phyloP scores from a whole-genome alignment of 441 rosid genomes.

The Bruguiera hainesii region DNA sequence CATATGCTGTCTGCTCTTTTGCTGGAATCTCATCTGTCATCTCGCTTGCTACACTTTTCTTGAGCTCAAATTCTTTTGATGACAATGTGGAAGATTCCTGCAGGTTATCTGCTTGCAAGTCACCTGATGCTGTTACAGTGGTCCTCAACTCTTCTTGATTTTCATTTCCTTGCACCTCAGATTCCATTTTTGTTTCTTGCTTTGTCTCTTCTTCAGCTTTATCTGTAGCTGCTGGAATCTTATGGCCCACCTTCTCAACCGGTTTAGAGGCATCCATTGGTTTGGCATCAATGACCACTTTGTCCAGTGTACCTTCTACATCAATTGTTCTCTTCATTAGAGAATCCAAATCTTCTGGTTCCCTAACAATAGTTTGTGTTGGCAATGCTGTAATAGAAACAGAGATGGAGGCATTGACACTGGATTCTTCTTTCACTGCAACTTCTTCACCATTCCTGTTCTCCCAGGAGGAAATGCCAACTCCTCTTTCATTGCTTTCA shows the following conservation, averaged over 20 bases:
- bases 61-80: conserved; percentile 20
- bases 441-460: conserved; percentile 15
- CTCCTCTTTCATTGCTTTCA: conserved; percentile 20
- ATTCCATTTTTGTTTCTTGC: conserved; percentile 17
- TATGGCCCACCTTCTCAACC: conserved; percentile 16
- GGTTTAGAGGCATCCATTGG: conserved; percentile 15
- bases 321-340: conserved; percentile 22
- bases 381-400: conserved; percentile 5
- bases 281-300: conserved; percentile 14
- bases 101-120: conserved; percentile 19
- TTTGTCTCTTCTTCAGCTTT: conserved; percentile 15
- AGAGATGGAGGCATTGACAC: conserved; percentile 7
- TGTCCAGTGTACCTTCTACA: conserved; percentile 8
- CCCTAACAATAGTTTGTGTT: conserved; percentile 20
- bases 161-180: conserved; percentile 18
- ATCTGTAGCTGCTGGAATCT: conserved; percentile 17
- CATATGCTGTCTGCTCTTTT: conserved; percentile 13
- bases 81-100: conserved; percentile 14
- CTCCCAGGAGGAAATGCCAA: conserved; percentile 11
- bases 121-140: conserved; percentile 6
- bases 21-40: conserved; percentile 15
- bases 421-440: conserved; percentile 13
- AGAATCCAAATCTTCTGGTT: conserved; percentile 24
- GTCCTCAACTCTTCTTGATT: conserved; percentile 9
- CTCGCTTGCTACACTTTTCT: conserved; percentile 22